These are phyloP conservation scores for Eucalyptus regnans DNA, from an alignment of 345 rosid genomes.

Conservation along the genomic window DNA sequence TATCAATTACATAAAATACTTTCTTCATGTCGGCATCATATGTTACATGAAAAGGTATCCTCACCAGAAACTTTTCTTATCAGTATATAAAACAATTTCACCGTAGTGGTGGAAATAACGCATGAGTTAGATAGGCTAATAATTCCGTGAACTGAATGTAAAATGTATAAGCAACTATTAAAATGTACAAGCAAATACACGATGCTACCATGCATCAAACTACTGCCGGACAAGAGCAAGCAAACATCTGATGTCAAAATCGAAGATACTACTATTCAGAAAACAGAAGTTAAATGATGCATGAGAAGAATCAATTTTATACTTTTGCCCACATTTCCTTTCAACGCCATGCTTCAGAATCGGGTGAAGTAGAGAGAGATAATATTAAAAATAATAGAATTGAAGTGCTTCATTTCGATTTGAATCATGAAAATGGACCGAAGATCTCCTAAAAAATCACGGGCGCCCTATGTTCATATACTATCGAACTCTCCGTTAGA, in stretches of 20 bases:
- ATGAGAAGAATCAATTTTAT: not conserved
- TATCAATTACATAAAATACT: too few species aligned
- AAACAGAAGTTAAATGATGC: not conserved
- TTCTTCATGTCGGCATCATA: not conserved
- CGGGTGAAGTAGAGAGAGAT: slow-evolving; percentile 33
- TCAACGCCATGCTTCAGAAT: slow-evolving; percentile 41
- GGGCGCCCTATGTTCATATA: not conserved
- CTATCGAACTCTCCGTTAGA: not conserved
- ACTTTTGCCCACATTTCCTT: slow-evolving; percentile 41
- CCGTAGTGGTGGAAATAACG: not conserved
- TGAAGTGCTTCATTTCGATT: not conserved
- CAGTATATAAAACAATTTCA: not conserved
- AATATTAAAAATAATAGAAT: too few species aligned
- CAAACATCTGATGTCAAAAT: not conserved
- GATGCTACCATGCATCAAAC: not conserved
- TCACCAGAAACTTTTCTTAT: not conserved
- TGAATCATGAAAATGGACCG: not conserved
- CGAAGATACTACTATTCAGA: not conserved
- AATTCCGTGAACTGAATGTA: not conserved
- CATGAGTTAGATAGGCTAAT: not conserved
- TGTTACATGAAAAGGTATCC: not conserved
- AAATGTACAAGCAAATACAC: not conserved
- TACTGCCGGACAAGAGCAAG: not conserved
- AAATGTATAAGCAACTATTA: not conserved
- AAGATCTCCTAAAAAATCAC: not conserved